Evolutionary conservation across 306 rosid species (phyloP).

Genomic region (Crotalaria pallida): DNA sequence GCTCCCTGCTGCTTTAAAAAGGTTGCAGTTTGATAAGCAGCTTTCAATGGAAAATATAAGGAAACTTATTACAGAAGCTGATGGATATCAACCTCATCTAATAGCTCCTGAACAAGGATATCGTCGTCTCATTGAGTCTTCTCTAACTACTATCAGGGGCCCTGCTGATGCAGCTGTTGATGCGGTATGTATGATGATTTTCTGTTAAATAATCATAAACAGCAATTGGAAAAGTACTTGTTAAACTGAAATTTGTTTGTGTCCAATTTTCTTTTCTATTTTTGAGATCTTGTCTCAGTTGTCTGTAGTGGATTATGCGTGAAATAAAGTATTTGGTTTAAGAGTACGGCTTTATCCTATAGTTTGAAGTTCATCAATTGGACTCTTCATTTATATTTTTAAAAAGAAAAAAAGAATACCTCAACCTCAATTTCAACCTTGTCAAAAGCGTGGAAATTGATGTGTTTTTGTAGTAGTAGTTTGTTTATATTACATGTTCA

Average conservation of each 20-base stretch:
- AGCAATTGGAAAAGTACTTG: not conserved
- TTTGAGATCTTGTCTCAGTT: not conserved
- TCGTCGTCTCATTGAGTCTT: slow-evolving; percentile 83
- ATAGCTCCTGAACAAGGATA: slow-evolving; percentile 99
- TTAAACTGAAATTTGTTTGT: not conserved
- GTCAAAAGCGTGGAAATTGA: not conserved
- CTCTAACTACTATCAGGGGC: slow-evolving; percentile 76
- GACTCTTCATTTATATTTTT: not conserved
- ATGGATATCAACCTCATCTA: slow-evolving; percentile 96
- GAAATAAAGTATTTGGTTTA: slow-evolving; percentile 3
- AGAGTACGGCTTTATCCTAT: not conserved
- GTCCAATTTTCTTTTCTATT: not conserved
- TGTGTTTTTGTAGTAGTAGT: not conserved
- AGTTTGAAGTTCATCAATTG: not conserved
- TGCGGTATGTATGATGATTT: slow-evolving; percentile 49
- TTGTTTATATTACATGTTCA: not conserved
- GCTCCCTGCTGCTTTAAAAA: slow-evolving; percentile 88
- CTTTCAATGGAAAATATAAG: slow-evolving; percentile 90
- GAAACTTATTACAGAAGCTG: slow-evolving; percentile 91
- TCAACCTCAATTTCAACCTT: not conserved
- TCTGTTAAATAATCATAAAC: not conserved
- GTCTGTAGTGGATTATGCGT: not conserved
- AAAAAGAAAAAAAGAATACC: not conserved
- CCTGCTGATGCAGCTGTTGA: slow-evolving; percentile 97
- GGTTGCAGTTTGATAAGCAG: slow-evolving; percentile 90